These are phyloP conservation scores for Eucalyptus sp. DNA, from an alignment of 345 rosid species.

Conservation along the genomic window DNA sequence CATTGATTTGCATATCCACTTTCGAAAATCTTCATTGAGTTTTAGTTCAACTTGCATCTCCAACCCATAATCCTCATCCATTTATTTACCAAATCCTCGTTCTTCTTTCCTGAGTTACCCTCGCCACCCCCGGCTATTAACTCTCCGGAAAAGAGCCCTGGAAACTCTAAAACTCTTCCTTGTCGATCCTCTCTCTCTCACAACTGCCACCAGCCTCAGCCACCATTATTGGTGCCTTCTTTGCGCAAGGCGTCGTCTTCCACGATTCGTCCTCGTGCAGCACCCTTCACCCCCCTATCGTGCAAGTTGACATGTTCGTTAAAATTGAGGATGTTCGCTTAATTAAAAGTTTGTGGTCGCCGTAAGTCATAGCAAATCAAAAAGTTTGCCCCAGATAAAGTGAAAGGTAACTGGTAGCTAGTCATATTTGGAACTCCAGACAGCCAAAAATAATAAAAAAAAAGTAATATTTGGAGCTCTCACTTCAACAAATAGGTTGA, in stretches of 20 bases:
- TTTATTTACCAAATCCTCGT: not conserved
- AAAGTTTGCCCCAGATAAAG: not conserved
- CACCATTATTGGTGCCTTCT: not conserved
- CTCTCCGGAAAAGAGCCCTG: not conserved
- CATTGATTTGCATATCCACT: not conserved
- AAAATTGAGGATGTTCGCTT: not conserved
- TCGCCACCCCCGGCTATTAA: fast-evolving
- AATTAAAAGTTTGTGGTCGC: not conserved
- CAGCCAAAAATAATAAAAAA: no score
- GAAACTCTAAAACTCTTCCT: not conserved
- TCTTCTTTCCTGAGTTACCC: not conserved
- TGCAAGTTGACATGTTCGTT: not conserved
- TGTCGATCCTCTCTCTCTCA: not conserved
- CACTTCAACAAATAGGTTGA: not conserved
- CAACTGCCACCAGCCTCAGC: not conserved
- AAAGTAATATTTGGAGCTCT: not conserved
- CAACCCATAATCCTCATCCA: not conserved
- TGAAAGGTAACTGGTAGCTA: not conserved
- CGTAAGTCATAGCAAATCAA: not conserved
- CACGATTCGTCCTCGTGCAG: not conserved
- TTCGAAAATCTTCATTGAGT: not conserved
- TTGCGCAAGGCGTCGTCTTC: not conserved
- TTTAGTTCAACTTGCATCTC: not conserved
- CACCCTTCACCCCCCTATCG: not conserved
- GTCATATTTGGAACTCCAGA: not conserved